A percentile compares a stretch with the other conserved stretches of the same genome.
These are phyloP conservation scores for Begonia loranthoides DNA, from an alignment of 306 rosid genomes.

Conservation along the genomic window DNA sequence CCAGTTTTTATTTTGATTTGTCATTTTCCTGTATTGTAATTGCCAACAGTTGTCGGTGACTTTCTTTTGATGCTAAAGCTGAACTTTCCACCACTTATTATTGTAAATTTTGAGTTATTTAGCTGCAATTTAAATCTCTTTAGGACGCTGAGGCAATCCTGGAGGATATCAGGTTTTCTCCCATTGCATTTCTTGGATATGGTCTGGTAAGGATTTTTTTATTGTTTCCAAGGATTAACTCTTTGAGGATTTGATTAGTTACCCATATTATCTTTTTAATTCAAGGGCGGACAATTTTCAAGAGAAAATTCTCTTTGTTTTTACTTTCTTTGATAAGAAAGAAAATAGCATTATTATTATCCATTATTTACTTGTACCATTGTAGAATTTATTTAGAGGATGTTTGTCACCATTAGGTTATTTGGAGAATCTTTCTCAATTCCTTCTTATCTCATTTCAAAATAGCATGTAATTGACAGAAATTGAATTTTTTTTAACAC, in stretches of 20 bases:
- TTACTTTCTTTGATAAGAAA: too few species aligned
- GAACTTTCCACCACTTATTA: background rate
- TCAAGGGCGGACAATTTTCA: background rate
- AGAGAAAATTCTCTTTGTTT: too few species aligned
- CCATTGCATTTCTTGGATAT: slow-evolving; percentile 51
- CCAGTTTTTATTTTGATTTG: too few species aligned
- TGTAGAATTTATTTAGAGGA: too few species aligned
- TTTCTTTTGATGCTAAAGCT: background rate
- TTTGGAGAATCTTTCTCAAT: background rate
- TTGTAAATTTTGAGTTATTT: too few species aligned
- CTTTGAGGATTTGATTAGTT: slow-evolving; percentile 8
- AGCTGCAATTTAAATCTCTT: slow-evolving; percentile 14
- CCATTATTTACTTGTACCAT: too few species aligned
- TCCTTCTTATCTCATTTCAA: background rate
- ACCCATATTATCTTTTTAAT: background rate
- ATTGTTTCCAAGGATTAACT: slow-evolving; percentile 6
- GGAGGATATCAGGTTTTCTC: slow-evolving; percentile 59
- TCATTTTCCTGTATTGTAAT: background rate
- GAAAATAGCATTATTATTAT: too few species aligned
- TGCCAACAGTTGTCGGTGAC: background rate
- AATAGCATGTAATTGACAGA: background rate
- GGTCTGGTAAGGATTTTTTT: slow-evolving; percentile 48
- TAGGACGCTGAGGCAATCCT: slow-evolving; percentile 98
- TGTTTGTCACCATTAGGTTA: background rate
- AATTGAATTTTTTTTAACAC: background rate